Base-by-base conservation (phyloP, 768 basidiomycete genomes). In the Tricholomella constricta region DNA sequence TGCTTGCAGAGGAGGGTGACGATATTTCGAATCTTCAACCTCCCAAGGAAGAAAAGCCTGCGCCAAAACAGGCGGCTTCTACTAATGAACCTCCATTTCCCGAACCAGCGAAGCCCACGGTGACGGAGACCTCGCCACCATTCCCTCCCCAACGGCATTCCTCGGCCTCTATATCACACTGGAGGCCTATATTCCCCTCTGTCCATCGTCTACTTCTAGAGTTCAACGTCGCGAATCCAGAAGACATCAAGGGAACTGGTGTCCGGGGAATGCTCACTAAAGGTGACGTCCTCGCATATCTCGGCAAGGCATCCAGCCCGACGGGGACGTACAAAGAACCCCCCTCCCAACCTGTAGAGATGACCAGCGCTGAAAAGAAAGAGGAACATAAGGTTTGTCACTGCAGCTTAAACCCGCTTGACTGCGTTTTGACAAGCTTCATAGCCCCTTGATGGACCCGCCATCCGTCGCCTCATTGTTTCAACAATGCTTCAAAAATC, bases 1-100 rank as follows among this genome's bases (percentile, higher is more conserved):
- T 99, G 37, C 81, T 98, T 7, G 95, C 93, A 23, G 95, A 99
- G 66, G 91, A 95, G 69, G 96, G 96, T 7, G 96, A 99, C 70
- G 91, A 98, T 69, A 85, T 98, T 53, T 85, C 94, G 47, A 86
- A 88, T 64, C 81, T 98, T 40, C 79, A 92, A 62, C 68, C 74
- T 15, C 86, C 90, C 3, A 72, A 76, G 55, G 77, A 81, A 56
- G 73, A 75, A 22, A 54, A 72, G 37, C 61, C 67, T 25, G 62
- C 66, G 45, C 51, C 57, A 25, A 61, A 64, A 23, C 52, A 72
- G 43, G 57, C 71, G 40, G 57, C 62, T 45, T 41, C 67, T 11
- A 46, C 67, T 31, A 40, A 72, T 10, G 47, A 72, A 32, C 56
- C 72, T 25, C 59, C 72, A 25, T 41, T 73, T n/a, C 58, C 70